Percentiles rank a stretch among this genome's conserved stretches.
Evolutionary conservation across 83 land plant species (phyloP).

Genomic region (Larix sibirica): DNA sequence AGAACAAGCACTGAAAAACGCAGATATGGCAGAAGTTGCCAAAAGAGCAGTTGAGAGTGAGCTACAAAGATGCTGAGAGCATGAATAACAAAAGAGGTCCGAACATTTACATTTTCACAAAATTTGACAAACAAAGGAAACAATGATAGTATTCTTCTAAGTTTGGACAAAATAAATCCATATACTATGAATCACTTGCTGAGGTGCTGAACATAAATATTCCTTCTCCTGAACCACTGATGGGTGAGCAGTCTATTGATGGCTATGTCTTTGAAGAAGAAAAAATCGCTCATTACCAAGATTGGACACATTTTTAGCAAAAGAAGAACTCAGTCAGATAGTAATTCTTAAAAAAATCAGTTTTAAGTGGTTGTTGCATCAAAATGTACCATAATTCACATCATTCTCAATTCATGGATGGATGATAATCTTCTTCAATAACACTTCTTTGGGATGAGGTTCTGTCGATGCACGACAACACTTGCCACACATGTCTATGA

Average conservation of each 20-base stretch:
- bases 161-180: not conserved
- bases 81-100: constrained; percentile 60
- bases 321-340: not conserved
- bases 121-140: constrained; percentile 28
- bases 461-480: too few relatives aligned
- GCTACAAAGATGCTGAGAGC: constrained; percentile 70
- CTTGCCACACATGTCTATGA: too few relatives aligned
- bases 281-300: not conserved
- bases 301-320: constrained; percentile 2
- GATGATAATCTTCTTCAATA: too few relatives aligned
- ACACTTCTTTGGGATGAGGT: too few relatives aligned
- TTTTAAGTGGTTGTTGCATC: not conserved
- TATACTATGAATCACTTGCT: not conserved
- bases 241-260: not conserved
- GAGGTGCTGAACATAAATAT: not conserved
- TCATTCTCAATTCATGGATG: too few relatives aligned
- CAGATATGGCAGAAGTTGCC: constrained; percentile 86
- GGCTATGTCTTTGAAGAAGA: not conserved
- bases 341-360: not conserved
- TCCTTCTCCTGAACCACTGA: not conserved
- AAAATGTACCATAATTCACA: too few relatives aligned
- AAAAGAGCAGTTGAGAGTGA: constrained; percentile 88
- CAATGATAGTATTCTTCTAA: not conserved
- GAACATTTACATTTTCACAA: constrained; percentile 53
- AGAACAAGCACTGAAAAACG: constrained; percentile 71